These are phyloP conservation scores for Capillidium rhysosporum DNA, from an alignment of 371 early-diverging fungal species.

Conservation along the genomic window DNA sequence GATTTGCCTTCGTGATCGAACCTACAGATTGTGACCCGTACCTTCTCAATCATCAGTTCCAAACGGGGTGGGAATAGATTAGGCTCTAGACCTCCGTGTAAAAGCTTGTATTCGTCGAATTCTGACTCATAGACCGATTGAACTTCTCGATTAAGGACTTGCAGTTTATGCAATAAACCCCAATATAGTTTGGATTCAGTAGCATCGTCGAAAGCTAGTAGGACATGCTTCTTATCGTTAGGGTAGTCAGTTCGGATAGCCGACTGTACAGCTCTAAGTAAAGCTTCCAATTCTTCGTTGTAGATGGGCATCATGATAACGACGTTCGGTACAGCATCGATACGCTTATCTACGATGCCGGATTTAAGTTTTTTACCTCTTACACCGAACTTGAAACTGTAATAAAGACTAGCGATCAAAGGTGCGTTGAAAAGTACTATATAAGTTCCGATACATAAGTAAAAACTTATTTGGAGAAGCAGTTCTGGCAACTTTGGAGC, in stretches of 20 bases:
- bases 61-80: conserved; percentile 2
- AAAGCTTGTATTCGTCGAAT: neutral
- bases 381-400: conserved; percentile 1
- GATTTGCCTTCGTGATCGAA: conserved; percentile 5
- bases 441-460: conserved; percentile 2
- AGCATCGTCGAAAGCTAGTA: conserved; percentile 4
- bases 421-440: conserved; percentile 2
- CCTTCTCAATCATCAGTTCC: conserved; percentile 1
- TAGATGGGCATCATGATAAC: conserved; percentile 7
- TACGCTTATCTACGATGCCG: neutral
- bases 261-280: conserved; percentile 1
- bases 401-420: neutral
- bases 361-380: neutral
- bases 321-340: neutral
- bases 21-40: conserved; percentile 1
- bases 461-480: conserved; percentile 1
- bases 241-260: conserved; percentile 5
- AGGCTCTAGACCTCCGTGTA: neutral
- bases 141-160: neutral
- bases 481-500: conserved; percentile 1
- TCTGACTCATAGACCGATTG: neutral
- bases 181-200: conserved; percentile 1
- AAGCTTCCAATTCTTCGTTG: neutral
- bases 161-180: neutral
- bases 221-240: neutral